Conservation (phyloP, 2,329 filamentous ascomycete species). For the Aspergillus unguis region DNA sequence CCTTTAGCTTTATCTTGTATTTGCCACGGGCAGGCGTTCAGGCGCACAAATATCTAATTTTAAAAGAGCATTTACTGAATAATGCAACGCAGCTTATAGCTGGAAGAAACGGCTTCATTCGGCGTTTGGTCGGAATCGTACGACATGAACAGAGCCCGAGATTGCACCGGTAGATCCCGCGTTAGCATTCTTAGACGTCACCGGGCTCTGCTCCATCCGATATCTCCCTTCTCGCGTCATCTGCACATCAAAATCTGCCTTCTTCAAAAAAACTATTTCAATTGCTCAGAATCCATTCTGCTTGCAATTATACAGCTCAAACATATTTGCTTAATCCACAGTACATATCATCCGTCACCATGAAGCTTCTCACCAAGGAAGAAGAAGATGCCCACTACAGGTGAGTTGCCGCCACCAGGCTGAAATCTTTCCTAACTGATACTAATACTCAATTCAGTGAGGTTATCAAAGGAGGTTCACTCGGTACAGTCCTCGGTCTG, state of each 20-base stretch:
- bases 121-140: conserved; percentile 11
- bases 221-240: conserved; percentile 5
- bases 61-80: neutral
- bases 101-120: neutral
- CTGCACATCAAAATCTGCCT: neutral
- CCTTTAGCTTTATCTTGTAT: conserved; percentile 3
- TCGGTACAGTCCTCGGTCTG: conserved; percentile 69
- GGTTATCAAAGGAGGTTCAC: conserved; percentile 73
- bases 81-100: neutral
- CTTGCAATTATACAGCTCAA: neutral
- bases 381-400: conserved; percentile 84
- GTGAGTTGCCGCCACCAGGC: conserved; percentile 34
- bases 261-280: neutral
- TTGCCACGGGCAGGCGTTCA: conserved; percentile 4
- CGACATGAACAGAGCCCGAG: conserved; percentile 2
- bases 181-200: conserved; percentile 5
- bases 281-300: neutral
- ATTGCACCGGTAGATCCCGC: conserved; percentile 12
- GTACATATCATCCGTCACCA: conserved; percentile 44
- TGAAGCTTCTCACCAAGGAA: conserved; percentile 96
- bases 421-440: neutral
- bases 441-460: conserved; percentile 42
- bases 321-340: neutral
- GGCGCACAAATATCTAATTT: neutral
- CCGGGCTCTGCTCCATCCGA: conserved; percentile 15